Conservation (phyloP, 148 eudicot genomes). For the Fallopia convolvulus region DNA sequence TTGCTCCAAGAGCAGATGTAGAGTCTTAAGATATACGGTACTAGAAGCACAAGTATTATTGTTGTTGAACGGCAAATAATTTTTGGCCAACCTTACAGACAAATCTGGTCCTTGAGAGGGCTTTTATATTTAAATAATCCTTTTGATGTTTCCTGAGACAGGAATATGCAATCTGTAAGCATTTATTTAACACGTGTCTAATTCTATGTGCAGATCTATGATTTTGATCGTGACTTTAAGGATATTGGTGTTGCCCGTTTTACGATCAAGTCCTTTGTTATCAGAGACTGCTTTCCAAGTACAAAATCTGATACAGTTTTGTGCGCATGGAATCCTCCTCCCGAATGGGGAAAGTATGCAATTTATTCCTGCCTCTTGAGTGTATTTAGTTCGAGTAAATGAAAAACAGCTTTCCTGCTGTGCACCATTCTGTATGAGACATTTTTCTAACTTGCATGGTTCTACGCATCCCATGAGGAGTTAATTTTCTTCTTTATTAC, state of each 20-base stretch:
- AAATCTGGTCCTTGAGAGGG: background rate
- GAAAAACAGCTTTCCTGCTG: background rate
- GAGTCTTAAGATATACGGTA: background rate
- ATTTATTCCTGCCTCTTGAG: background rate
- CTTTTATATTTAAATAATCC: background rate
- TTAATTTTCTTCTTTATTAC: background rate
- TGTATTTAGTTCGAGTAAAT: background rate
- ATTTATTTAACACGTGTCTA: conserved; percentile 15
- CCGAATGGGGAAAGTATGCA: conserved; percentile 98
- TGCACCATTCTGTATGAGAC: background rate
- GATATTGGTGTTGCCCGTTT: conserved; percentile 94
- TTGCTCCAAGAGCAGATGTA: background rate
- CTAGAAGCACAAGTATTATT: background rate
- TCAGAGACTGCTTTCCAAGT: conserved; percentile 85
- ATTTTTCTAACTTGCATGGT: background rate
- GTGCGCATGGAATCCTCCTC: conserved; percentile 97
- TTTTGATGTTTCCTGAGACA: background rate
- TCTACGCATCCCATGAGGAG: background rate
- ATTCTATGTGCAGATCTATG: conserved; percentile 67
- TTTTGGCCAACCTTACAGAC: background rate
- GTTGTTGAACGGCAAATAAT: background rate
- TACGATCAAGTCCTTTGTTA: conserved; percentile 80
- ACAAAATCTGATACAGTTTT: conserved; percentile 92
- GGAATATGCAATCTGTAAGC: background rate
- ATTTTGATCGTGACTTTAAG: conserved; percentile 93